A percentile compares a stretch with the other conserved stretches of the same genome.
Evolutionary conservation across 2,329 filamentous ascomycete species (phyloP).

Genomic region (Nemania diffusa): DNA sequence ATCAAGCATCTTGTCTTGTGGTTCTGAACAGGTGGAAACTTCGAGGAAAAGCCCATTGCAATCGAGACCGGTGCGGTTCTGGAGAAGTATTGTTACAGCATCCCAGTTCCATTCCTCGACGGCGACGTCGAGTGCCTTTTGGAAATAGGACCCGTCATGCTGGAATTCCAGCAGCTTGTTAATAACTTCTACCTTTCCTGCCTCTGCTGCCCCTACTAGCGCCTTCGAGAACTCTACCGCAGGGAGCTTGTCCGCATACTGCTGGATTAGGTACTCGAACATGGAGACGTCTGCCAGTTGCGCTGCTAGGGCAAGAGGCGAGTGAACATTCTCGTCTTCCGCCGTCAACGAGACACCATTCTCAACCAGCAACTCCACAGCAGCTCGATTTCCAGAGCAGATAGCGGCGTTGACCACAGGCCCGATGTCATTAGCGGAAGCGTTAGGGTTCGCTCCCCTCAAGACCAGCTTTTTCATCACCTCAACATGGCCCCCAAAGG

Average conservation of each 20-base stretch:
- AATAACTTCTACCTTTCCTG: conserved; percentile 54
- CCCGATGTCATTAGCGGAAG: conserved; percentile 43
- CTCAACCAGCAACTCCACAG: conserved; percentile 54
- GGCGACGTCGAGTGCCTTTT: conserved; percentile 50
- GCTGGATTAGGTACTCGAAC: conserved; percentile 54
- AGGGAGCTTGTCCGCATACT: conserved; percentile 54
- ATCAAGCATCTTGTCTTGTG: conserved; percentile 51
- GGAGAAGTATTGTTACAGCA: conserved; percentile 50
- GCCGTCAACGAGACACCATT: conserved; percentile 51
- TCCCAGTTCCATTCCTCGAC: conserved; percentile 53
- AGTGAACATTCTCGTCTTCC: conserved; percentile 45
- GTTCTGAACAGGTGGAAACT: conserved; percentile 49
- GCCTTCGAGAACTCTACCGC: conserved; percentile 54
- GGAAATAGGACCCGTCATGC: conserved; percentile 48
- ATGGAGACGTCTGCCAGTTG: conserved; percentile 53
- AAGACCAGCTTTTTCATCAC: conserved; percentile 55
- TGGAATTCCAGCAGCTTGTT: conserved; percentile 53
- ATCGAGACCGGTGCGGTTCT: conserved; percentile 48
- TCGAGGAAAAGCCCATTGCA: conserved; percentile 51
- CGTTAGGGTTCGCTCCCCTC: conserved; percentile 53
- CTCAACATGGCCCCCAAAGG: conserved; percentile 52
- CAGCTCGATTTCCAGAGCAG: conserved; percentile 54
- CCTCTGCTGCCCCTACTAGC: conserved; percentile 52
- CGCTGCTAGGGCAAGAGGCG: conserved; percentile 54
- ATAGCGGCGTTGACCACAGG: conserved; percentile 56